Evolutionary conservation across 805 yeast genomes (phyloP).

Genomic region (Ogataea henricii): DNA sequence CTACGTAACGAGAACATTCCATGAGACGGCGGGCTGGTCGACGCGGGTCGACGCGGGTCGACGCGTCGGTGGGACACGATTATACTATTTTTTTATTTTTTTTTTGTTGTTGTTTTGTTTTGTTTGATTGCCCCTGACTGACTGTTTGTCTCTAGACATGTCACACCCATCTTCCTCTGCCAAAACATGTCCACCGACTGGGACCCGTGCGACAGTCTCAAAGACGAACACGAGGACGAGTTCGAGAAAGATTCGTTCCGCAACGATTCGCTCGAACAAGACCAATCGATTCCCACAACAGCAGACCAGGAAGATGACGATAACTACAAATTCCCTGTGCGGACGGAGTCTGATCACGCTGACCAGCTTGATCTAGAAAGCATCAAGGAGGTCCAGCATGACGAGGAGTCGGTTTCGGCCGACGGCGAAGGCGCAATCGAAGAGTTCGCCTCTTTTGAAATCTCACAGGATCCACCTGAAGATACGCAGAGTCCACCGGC

Average conservation of each 20-base stretch:
- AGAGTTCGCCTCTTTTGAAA: conserved; percentile 13
- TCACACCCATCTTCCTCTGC: too few species aligned
- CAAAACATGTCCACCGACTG: background rate
- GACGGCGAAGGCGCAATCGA: background rate
- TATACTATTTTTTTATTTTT: too few species aligned
- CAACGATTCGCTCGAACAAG: conserved; percentile 6
- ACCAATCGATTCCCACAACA: conserved; percentile 13
- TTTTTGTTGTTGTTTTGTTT: too few species aligned
- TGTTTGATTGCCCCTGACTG: too few species aligned
- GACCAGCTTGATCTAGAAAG: conserved; percentile 7
- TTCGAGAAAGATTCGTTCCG: conserved; percentile 11
- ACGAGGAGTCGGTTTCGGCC: background rate
- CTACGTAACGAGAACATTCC: too few species aligned
- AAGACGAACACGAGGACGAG: conserved; percentile 7
- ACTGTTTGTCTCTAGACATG: too few species aligned
- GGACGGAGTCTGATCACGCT: too few species aligned
- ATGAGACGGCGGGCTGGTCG: too few species aligned
- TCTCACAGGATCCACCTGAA: conserved; percentile 4
- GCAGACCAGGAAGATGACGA: conserved; percentile 11
- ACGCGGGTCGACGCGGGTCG: too few species aligned
- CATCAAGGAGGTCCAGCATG: conserved; percentile 9
- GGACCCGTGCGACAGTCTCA: background rate
- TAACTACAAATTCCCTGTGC: too few species aligned
- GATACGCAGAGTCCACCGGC: background rate
- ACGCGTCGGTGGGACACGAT: too few species aligned